These are phyloP conservation scores for Fusarium gaditjirri DNA, from an alignment of 2,329 filamentous ascomycete species.

Conservation along the genomic window DNA sequence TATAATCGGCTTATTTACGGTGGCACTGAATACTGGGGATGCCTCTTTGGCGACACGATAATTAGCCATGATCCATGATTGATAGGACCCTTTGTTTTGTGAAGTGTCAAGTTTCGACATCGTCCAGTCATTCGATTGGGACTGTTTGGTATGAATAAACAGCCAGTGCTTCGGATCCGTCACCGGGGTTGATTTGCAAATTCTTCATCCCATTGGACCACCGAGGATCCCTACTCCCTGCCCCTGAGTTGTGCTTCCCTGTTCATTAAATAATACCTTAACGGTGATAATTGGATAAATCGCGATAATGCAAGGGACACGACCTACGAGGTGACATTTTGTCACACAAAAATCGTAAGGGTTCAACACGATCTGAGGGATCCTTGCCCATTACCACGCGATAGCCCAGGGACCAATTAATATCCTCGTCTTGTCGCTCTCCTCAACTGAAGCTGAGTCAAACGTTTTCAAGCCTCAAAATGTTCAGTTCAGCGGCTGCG, in stretches of 20 bases:
- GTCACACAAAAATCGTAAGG: neutral
- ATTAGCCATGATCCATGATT: neutral
- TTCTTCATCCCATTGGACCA: neutral
- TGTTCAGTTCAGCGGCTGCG: neutral
- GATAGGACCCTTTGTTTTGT: constrained; percentile 9
- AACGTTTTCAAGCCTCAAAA: constrained; percentile 13
- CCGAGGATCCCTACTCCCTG: neutral
- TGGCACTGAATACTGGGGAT: neutral
- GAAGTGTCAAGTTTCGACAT: constrained; percentile 16
- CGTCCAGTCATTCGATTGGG: neutral
- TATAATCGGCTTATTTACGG: neutral
- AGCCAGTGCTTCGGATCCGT: constrained; percentile 13
- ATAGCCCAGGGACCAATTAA: neutral
- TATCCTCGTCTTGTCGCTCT: neutral
- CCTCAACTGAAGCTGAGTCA: constrained; percentile 27
- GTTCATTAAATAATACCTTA: neutral
- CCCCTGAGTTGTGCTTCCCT: constrained; percentile 7
- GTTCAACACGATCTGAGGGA: constrained; percentile 2
- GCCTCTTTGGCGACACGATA: neutral
- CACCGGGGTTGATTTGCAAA: neutral
- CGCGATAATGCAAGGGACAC: constrained; percentile 1
- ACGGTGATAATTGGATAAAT: neutral
- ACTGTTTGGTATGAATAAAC: neutral
- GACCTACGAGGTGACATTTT: neutral
- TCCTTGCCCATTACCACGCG: constrained; percentile 15